Evolutionary conservation across 2,329 filamentous ascomycete species (phyloP).

Genomic region (Keithomyces neogunnii): DNA sequence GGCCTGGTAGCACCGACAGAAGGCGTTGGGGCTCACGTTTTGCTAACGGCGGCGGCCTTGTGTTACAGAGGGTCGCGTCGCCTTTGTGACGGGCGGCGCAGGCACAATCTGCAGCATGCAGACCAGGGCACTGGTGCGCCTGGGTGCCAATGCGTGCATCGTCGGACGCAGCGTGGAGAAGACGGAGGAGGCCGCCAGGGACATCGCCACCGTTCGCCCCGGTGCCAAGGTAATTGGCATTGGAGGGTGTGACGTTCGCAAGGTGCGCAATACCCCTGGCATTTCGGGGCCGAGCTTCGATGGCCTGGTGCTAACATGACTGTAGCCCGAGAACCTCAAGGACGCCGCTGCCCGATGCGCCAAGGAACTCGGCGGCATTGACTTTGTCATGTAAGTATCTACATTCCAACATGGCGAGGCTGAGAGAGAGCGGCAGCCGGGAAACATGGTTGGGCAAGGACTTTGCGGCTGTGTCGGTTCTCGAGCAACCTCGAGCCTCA

Average conservation of each 20-base stretch:
- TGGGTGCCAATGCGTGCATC: conserved; percentile 91
- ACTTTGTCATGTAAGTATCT: conserved; percentile 78
- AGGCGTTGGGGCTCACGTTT: neutral
- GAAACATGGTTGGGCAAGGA: too few relatives aligned
- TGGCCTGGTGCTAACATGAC: neutral
- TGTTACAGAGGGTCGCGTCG: conserved; percentile 66
- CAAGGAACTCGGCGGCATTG: conserved; percentile 76
- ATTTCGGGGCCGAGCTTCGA: neutral
- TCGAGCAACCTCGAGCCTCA: too few relatives aligned
- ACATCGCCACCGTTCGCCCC: conserved; percentile 69
- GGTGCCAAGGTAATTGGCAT: conserved; percentile 84
- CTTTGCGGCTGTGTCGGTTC: too few relatives aligned
- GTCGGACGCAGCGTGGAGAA: conserved; percentile 84
- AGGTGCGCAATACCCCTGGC: conserved; percentile 32
- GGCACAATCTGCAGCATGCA: conserved; percentile 92
- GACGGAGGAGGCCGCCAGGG: conserved; percentile 70
- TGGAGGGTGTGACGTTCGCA: conserved; percentile 70
- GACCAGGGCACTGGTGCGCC: conserved; percentile 80
- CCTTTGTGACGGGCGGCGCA: conserved; percentile 91
- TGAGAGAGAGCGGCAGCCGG: neutral
- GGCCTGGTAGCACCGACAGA: too few relatives aligned
- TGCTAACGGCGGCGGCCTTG: conserved; percentile 1
- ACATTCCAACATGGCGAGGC: neutral
- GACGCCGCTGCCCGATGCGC: conserved; percentile 72
- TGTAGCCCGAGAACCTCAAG: conserved; percentile 28